Evolutionary conservation across 2,329 filamentous ascomycete species (phyloP).

Genomic region (Botrytis squamosa): DNA sequence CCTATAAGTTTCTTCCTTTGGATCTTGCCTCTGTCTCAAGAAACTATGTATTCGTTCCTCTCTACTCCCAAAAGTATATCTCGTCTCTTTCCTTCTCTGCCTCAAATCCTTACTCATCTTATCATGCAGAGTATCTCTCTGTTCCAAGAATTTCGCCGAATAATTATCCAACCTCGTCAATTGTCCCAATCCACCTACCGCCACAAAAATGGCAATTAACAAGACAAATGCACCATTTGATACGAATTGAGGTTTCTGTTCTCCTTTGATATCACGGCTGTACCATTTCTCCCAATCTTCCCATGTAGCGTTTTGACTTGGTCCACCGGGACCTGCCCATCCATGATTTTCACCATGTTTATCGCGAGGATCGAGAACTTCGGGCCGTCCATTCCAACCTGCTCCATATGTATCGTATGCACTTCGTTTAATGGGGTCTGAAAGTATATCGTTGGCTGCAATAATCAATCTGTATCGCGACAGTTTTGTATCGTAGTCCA

Average conservation of each 20-base stretch:
- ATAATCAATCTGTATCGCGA: conserved; percentile 89
- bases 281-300: conserved; percentile 94
- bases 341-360: conserved; percentile 26
- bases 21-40: conserved; percentile 59
- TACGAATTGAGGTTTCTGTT: conserved; percentile 61
- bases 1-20: conserved; percentile 46
- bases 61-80: conserved; percentile 51
- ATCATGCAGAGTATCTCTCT: conserved; percentile 65
- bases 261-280: conserved; percentile 48
- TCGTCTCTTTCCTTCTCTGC: conserved; percentile 52
- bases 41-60: conserved; percentile 76
- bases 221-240: conserved; percentile 76
- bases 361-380: conserved; percentile 34
- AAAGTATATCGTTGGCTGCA: conserved; percentile 83
- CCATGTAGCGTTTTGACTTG: conserved; percentile 84
- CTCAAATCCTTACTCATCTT: conserved; percentile 63
- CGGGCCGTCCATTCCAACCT: conserved; percentile 66
- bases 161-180: conserved; percentile 65
- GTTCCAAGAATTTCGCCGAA: conserved; percentile 61
- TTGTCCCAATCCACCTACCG: conserved; percentile 71
- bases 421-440: conserved; percentile 71
- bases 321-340: conserved; percentile 41
- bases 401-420: conserved; percentile 80
- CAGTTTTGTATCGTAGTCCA: conserved; percentile 64
- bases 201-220: conserved; percentile 67